Conservation (phyloP, 2,329 filamentous ascomycete species). For the Cordyceps cateniannulata region DNA sequence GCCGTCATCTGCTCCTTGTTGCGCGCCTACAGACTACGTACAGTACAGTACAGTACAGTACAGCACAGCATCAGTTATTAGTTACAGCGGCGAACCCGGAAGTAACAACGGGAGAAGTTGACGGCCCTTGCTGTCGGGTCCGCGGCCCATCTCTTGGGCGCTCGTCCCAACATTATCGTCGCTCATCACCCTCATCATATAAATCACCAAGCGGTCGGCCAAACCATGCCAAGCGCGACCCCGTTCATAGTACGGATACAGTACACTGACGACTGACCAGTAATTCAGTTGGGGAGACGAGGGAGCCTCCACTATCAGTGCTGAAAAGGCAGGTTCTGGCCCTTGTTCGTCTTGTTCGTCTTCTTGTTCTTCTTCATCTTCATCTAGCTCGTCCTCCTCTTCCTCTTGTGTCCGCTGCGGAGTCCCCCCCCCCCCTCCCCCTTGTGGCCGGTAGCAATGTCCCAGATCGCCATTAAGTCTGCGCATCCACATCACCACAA, state of each 20-base stretch:
- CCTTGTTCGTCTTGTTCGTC: too few relatives aligned
- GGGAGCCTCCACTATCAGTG: not conserved
- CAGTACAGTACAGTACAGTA: too few relatives aligned
- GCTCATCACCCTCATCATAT: too few relatives aligned
- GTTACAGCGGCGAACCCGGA: not conserved
- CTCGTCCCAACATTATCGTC: constrained; percentile 2
- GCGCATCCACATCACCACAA: constrained; percentile 1
- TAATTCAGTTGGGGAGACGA: not conserved
- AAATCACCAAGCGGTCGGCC: not conserved
- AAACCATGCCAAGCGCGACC: not conserved
- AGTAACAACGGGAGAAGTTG: not conserved
- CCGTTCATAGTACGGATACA: not conserved
- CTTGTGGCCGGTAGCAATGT: constrained; percentile 10
- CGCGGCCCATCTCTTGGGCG: not conserved
- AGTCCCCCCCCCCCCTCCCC: not conserved
- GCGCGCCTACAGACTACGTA: not conserved
- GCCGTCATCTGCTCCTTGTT: not conserved
- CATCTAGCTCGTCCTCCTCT: too few relatives aligned
- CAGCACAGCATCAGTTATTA: too few relatives aligned
- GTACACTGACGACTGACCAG: too few relatives aligned
- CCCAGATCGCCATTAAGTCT: constrained; percentile 12
- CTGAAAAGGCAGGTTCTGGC: not conserved
- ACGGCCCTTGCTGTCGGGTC: not conserved
- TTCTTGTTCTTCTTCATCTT: too few relatives aligned
- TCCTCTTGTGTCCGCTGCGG: not conserved